Conservation (phyloP, 352 stramenopile genomes). For the Phytophthora podocarpi region DNA sequence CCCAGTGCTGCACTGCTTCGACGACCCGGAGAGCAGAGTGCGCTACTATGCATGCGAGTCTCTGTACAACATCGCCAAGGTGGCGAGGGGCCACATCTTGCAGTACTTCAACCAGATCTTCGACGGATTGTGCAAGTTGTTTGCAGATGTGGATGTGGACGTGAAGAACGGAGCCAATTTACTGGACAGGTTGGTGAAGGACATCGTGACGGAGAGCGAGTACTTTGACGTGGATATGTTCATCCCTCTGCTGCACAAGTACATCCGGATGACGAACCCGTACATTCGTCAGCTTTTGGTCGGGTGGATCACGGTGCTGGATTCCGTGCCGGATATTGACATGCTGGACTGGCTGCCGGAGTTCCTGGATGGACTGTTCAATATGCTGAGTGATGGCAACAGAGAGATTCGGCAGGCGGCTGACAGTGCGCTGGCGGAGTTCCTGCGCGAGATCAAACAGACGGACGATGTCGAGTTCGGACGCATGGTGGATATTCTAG, state of each 20-base stretch:
- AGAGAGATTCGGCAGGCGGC: slow-evolving; percentile 97
- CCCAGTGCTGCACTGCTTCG: slow-evolving; percentile 99
- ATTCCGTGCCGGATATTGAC: slow-evolving; percentile 98
- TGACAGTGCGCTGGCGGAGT: slow-evolving; percentile 94
- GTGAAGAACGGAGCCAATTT: slow-evolving; percentile 98
- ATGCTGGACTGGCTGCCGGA: slow-evolving; percentile 98
- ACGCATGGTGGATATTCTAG: slow-evolving; percentile 97
- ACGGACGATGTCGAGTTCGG: slow-evolving; percentile 97
- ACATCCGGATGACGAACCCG: slow-evolving; percentile 98
- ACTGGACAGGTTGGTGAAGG: slow-evolving; percentile 94
- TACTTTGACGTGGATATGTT: slow-evolving; percentile 99
- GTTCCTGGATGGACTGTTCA: slow-evolving; percentile 99
- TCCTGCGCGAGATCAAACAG: slow-evolving; percentile 96
- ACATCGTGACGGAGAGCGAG: slow-evolving; percentile 99
- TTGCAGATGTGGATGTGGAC: slow-evolving; percentile 99
- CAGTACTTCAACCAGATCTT: slow-evolving; percentile 99
- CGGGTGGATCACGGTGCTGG: slow-evolving; percentile 98
- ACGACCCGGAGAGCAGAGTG: slow-evolving; percentile 98
- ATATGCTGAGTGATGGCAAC: slow-evolving; percentile 99
- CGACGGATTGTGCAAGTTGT: slow-evolving; percentile 95
- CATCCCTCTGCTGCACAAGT: slow-evolving; percentile 99
- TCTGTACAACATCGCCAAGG: slow-evolving; percentile 99
- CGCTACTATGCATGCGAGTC: slow-evolving; percentile 99
- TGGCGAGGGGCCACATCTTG: slow-evolving; percentile 94
- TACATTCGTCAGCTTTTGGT: slow-evolving; percentile 99